Base-by-base conservation (phyloP, 495 filamentous ascomycete genomes). In the Penicillium pancosmium region DNA sequence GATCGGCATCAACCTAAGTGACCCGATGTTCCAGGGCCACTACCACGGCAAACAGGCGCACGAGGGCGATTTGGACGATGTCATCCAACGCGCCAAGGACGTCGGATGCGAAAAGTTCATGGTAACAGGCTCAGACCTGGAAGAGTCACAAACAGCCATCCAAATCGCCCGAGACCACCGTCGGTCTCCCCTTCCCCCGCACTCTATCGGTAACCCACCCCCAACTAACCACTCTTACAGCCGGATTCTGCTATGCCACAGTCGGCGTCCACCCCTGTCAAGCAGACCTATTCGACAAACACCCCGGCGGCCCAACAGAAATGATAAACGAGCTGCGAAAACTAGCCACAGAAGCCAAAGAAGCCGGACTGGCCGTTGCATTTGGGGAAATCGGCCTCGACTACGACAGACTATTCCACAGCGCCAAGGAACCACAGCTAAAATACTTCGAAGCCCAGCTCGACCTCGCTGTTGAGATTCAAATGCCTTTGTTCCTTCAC, bases 341-440 rank as follows among this genome's bases (percentile, higher is more conserved):
- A 8, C 77, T 97, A 25, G 84, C 82, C 9, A 62, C 69, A 5
- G 69, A 72, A 34, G 77, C 74, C 8, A 79, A 71, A 64, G 64
- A 71, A 48, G 66, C 72, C 27, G 84, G 80, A 46, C 80, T 80
- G 27, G 79, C 81, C 18, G 87, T 91, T 12, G 95, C 94, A 19
- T 96, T 97, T 68, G 94, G 94, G 43, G 94, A 98, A 69, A 91
- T 98, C 55, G 94, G 94, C 9, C 85, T 98, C 1, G 94, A 98
- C 74, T 98, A 98, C 68, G 94, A 98, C 73, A 84, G 94, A 3
- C 75, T 98, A 12, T 88, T 88, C 65, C 86, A 92, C 65, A 89
- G 85, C 64, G 79, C 84, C 1, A 88, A 85, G 49, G 88, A 91
- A 25, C 78, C 85, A 5, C 94, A 98, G 68, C 80, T 92, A 8